A percentile compares a stretch with the other conserved stretches of the same genome.
Evolutionary conservation across 768 basidiomycete genomes (phyloP).

Genomic region (Lactifluus echinatus): DNA sequence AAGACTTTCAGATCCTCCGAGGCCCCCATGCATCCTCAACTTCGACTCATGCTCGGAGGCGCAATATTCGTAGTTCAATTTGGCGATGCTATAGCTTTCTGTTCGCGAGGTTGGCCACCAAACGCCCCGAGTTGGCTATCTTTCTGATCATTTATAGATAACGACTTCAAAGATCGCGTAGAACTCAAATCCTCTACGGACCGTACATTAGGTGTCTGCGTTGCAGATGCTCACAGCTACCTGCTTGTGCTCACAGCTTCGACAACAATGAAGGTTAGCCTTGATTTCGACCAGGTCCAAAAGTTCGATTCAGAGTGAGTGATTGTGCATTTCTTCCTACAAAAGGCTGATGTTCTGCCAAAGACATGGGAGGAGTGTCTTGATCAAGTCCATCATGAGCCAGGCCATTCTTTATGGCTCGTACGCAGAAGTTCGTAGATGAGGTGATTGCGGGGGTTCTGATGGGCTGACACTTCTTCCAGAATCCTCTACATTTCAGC

Average conservation of each 20-base stretch:
- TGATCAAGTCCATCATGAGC: conserved; percentile 74
- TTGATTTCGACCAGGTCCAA: conserved; percentile 54
- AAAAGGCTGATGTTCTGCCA: not conserved
- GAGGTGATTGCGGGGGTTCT: not conserved
- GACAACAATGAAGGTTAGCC: conserved; percentile 55
- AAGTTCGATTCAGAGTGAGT: conserved; percentile 58
- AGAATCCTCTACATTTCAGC: conserved; percentile 76
- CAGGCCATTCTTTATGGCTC: conserved; percentile 77
- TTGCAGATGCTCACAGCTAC: conserved; percentile 40
- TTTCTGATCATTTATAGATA: conserved; percentile 36
- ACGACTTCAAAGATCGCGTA: conserved; percentile 61
- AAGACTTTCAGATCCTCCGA: conserved; percentile 54
- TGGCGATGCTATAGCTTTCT: conserved; percentile 67
- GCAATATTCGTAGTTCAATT: conserved; percentile 56
- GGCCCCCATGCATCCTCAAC: conserved; percentile 63
- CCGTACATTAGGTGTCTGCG: conserved; percentile 62
- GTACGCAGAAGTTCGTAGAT: conserved; percentile 42
- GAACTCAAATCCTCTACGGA: conserved; percentile 61
- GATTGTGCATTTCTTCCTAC: not conserved
- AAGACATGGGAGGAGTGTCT: conserved; percentile 54
- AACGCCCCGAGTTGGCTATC: not conserved
- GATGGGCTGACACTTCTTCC: not conserved
- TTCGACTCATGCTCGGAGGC: conserved; percentile 54
- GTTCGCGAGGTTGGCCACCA: conserved; percentile 45
- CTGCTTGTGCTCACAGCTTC: conserved; percentile 57